Base-by-base conservation (phyloP, 768 basidiomycete genomes). In the Termitomyces sp. region DNA sequence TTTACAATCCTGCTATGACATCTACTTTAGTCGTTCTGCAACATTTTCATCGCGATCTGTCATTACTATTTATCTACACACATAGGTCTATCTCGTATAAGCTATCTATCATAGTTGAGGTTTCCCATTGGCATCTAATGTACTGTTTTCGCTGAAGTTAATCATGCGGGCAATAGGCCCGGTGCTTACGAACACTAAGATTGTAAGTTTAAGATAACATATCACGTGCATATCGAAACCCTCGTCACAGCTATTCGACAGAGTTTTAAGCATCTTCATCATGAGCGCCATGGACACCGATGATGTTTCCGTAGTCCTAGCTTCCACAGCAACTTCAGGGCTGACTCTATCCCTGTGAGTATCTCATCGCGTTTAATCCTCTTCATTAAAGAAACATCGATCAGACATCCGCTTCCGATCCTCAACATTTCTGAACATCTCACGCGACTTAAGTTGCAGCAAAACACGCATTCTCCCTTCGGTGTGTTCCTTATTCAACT, bases 341-440 rank as follows among this genome's bases (percentile, higher is more conserved):
- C 73, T 92, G 54, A 85, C 87, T 3, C 75, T 92, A 55, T 85
- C 87, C 31, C 72, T 92, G 90, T 91, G 64, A 62, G 88, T 72
- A 50, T 29, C 46, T 41, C 53, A 49, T 52, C 41, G 24, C 34
- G 16, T 51, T 39, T 13, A 24, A 34, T 12, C 41, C 27, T 26
- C 6, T 53, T 43, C 34, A 47, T 24, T 63, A 49, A 69, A 43
- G 48, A 49, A 43, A 53, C 63, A 65, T 64, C 67, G 63, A 63
- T 69, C 67, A 98, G 95, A 55, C 97, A 98, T 71, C 96, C 97
- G 37, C 80, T 98, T 14, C 94, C 97, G 10, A 94, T 99, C 68
- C 81, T 99, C 61, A 97, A 94, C 71, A 89, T 98, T 66, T 97
- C 95, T 1, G 97, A 98, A 67, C 96, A 98, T 74, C 80, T 91